These are phyloP conservation scores for Podaxis carcinomalis DNA, from an alignment of 768 basidiomycete genomes.

Conservation along the genomic window DNA sequence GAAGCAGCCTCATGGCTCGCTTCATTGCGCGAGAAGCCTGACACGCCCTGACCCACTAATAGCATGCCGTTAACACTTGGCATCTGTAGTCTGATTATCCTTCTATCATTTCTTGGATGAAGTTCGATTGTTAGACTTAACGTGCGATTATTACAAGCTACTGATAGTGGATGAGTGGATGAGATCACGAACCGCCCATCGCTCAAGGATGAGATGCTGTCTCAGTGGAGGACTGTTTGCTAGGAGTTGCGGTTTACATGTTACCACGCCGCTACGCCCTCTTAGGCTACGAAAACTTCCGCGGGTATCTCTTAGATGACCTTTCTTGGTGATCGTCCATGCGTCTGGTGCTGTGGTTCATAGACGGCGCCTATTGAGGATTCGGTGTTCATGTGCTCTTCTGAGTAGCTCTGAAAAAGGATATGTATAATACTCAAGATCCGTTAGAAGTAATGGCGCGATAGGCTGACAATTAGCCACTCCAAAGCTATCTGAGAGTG, in stretches of 20 bases:
- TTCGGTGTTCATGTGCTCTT: neutral
- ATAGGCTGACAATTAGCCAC: neutral
- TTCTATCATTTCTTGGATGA: too few relatives aligned
- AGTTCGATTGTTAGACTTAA: too few relatives aligned
- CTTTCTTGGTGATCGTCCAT: neutral
- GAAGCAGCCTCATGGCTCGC: too few relatives aligned
- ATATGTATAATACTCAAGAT: neutral
- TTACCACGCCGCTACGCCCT: neutral
- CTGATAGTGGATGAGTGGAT: too few relatives aligned
- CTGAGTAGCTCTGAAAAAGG: neutral
- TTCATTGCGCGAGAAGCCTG: too few relatives aligned
- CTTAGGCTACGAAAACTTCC: neutral
- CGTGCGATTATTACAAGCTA: too few relatives aligned
- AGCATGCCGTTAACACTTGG: too few relatives aligned
- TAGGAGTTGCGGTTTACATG: neutral
- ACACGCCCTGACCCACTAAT: too few relatives aligned
- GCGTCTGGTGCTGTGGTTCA: neutral
- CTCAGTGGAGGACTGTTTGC: neutral
- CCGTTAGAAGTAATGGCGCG: neutral
- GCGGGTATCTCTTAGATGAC: neutral
- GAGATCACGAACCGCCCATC: neutral
- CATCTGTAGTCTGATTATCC: too few relatives aligned
- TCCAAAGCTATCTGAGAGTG: too few relatives aligned
- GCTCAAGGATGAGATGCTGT: neutral
- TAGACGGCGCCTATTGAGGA: neutral